phyloP scores from a whole-genome alignment of 257 asterid species.

The Solanum arcanum region DNA sequence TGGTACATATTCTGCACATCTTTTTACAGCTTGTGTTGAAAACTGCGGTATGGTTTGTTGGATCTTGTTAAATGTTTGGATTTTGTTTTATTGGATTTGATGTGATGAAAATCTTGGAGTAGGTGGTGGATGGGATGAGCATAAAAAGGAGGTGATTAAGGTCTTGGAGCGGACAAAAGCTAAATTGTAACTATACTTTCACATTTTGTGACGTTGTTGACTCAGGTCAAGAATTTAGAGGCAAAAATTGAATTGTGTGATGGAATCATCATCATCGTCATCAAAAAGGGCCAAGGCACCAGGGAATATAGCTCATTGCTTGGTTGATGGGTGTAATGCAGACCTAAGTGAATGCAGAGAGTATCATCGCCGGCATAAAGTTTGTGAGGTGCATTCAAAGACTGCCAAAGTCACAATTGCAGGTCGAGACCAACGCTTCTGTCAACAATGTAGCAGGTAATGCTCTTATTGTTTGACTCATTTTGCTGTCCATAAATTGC shows the following conservation, averaged over 20 bases:
- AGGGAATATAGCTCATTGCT: slow-evolving; percentile 38
- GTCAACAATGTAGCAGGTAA: slow-evolving; percentile 98
- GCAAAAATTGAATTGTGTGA: slow-evolving; percentile 1
- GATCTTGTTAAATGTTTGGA: background rate
- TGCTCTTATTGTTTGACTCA: background rate
- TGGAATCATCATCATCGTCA: slow-evolving; percentile 49
- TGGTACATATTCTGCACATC: background rate
- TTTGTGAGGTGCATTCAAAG: slow-evolving; percentile 82
- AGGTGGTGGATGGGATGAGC: background rate
- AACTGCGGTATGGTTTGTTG: background rate
- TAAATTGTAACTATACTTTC: background rate
- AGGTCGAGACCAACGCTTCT: slow-evolving; percentile 75
- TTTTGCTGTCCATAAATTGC: background rate
- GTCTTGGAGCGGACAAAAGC: background rate
- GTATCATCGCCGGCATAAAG: slow-evolving; percentile 85
- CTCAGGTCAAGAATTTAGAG: slow-evolving; percentile 1
- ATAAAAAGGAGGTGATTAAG: background rate
- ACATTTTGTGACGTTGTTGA: background rate
- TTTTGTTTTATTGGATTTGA: background rate
- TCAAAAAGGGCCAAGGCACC: slow-evolving; percentile 68
- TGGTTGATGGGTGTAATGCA: slow-evolving; percentile 80
- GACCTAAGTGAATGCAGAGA: slow-evolving; percentile 79
- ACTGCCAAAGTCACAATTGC: slow-evolving; percentile 58
- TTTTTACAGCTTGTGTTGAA: background rate
- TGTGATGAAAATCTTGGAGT: background rate